Conservation (phyloP, 257 asterid genomes). For the Voacanga thouarsii region DNA sequence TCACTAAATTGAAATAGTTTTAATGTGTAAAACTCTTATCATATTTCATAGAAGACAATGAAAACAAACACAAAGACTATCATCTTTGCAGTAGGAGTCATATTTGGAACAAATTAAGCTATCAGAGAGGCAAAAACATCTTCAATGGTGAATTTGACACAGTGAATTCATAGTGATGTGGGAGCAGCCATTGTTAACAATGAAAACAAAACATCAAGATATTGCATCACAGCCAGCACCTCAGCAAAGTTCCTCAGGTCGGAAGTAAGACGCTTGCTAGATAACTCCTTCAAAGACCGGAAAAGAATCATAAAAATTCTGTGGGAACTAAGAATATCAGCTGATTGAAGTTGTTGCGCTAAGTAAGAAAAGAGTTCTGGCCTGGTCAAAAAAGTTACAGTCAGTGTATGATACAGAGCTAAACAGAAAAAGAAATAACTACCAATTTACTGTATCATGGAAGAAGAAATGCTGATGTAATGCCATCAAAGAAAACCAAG, state of each 20-base stretch:
- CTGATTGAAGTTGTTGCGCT: slow-evolving; percentile 84
- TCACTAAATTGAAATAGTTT: background rate
- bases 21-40: background rate
- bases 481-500: background rate
- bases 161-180: too few species aligned
- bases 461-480: background rate
- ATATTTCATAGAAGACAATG: background rate
- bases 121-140: background rate
- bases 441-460: background rate
- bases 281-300: slow-evolving; percentile 89
- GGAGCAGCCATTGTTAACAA: background rate
- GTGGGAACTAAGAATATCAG: slow-evolving; percentile 83
- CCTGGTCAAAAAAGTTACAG: slow-evolving; percentile 53
- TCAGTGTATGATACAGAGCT: background rate
- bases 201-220: background rate
- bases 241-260: slow-evolving; percentile 88
- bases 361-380: slow-evolving; percentile 84
- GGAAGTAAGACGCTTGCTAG: slow-evolving; percentile 78
- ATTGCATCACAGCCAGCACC: slow-evolving; percentile 36
- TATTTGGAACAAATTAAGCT: background rate
- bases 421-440: background rate
- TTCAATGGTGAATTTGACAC: background rate
- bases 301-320: slow-evolving; percentile 88
- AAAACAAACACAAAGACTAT: background rate
- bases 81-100: background rate